Evolutionary conservation across 495 filamentous ascomycete genomes (phyloP).

Genomic region (Daldinia loculata): DNA sequence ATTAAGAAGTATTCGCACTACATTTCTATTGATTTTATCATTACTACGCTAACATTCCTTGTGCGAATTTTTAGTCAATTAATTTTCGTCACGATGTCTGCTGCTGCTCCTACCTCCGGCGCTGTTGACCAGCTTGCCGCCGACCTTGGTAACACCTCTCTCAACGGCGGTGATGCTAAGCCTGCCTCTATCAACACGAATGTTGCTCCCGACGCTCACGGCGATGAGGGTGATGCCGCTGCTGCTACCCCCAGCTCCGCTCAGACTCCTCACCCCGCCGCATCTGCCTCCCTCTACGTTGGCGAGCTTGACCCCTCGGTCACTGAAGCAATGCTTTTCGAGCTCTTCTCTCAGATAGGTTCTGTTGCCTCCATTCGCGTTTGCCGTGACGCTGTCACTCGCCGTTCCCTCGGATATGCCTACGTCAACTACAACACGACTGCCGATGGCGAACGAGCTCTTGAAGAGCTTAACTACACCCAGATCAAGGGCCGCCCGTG

Average conservation of each 20-base stretch:
- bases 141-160: constrained; percentile 67
- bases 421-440: constrained; percentile 99
- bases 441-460: constrained; percentile 92
- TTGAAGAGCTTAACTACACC: constrained; percentile 99
- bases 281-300: constrained; percentile 97
- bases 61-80: constrained; percentile 17
- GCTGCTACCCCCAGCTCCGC: constrained; percentile 76
- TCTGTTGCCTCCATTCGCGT: constrained; percentile 99
- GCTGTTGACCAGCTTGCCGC: constrained; percentile 76
- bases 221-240: constrained; percentile 65
- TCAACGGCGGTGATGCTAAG: constrained; percentile 70
- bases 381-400: constrained; percentile 98
- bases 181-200: constrained; percentile 71
- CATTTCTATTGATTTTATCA: not conserved
- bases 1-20: not conserved
- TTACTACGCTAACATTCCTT: constrained; percentile 16
- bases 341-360: constrained; percentile 99
- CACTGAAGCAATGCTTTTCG: constrained; percentile 99
- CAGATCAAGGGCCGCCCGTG: constrained; percentile 98
- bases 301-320: constrained; percentile 97
- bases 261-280: constrained; percentile 74
- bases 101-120: constrained; percentile 64
- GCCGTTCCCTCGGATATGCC: constrained; percentile 97
- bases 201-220: constrained; percentile 60
- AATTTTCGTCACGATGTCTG: constrained; percentile 65